phyloP scores from a whole-genome alignment of 169 alveolate species.

The Babesia bovis region DNA sequence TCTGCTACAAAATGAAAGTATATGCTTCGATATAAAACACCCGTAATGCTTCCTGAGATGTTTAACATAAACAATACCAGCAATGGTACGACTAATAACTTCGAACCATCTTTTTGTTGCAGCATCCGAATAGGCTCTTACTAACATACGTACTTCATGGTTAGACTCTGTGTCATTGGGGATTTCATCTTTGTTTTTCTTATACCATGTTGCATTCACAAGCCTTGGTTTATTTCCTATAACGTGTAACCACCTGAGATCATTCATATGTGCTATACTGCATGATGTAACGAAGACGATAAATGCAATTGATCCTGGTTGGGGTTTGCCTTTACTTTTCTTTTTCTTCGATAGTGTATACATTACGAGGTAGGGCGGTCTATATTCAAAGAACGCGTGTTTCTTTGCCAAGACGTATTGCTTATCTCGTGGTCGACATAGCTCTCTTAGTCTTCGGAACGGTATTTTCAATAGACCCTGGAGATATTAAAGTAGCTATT shows the following conservation, averaged over 20 bases:
- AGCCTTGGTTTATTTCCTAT: conserved; percentile 27
- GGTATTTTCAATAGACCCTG: background rate
- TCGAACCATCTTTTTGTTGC: conserved; percentile 61
- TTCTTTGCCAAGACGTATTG: conserved; percentile 5
- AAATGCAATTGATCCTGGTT: background rate
- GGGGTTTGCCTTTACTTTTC: background rate
- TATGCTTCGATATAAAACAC: conserved; percentile 22
- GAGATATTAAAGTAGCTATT: background rate
- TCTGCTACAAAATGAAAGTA: conserved; percentile 61
- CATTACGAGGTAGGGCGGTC: conserved; percentile 52
- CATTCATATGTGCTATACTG: conserved; percentile 15
- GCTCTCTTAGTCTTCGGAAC: background rate
- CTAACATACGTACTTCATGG: conserved; percentile 6
- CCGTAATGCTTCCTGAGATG: conserved; percentile 25
- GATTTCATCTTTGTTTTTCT: background rate
- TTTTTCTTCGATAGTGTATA: background rate
- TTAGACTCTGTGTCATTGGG: background rate
- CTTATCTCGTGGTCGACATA: background rate
- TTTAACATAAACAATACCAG: conserved; percentile 40
- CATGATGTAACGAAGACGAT: conserved; percentile 25
- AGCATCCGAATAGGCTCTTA: conserved; percentile 32
- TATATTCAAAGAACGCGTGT: conserved; percentile 49
- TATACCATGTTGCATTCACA: background rate
- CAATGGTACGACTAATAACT: conserved; percentile 25
- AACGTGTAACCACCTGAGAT: conserved; percentile 43